Evolutionary conservation across 768 basidiomycete species (phyloP), one percentile per base, ranked within the genome.

Genomic region (Baorangia bicolor): DNA sequence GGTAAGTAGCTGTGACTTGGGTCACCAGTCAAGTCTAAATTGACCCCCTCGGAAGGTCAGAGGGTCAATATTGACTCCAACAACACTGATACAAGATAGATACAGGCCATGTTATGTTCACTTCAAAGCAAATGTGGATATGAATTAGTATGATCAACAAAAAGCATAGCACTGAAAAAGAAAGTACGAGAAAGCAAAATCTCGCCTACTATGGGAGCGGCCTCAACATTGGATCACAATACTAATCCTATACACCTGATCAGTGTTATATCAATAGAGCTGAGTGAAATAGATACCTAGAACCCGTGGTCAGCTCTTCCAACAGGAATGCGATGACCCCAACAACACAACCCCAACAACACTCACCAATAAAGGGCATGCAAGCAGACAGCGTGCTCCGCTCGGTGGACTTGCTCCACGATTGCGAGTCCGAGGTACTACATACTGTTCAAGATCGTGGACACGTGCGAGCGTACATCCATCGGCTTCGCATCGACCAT

Each of bases 311-410:
- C 34, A 60, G 33, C n/a, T 4, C n/a, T 27, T 5, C 23, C 57
- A 27, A 18, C 18, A n/a, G 54, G 10, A 16, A 40, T 48, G 30
- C 2, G 25, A 13, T 12, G n/a, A 18, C 23, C 7, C 38, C 2
- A n/a, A n/a, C n/a, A n/a, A n/a, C n/a, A n/a, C n/a, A n/a, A n/a
- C n/a, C n/a, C n/a, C n/a, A 33, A 2, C 46, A 45, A 44, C 38
- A 74, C 81, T 21, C 62, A 90, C 90, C 90, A 41, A 93, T 84
- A 74, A 92, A 92, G 8, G 91, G 91, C n/a, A 92, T 79, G 62
- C 91, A 92, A 7, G 82, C 78, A 10, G 82, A 71, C 8, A 81
- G 79, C 27, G 74, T 71, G 57, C 74, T 80, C 40, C 73, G 65
- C 18, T 78, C 79, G 6, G 62, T 79, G 61, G 62, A 75, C 69